Evolutionary conservation across 2,329 filamentous ascomycete genomes (phyloP).

Genomic region (Pyrenochaeta sp.): DNA sequence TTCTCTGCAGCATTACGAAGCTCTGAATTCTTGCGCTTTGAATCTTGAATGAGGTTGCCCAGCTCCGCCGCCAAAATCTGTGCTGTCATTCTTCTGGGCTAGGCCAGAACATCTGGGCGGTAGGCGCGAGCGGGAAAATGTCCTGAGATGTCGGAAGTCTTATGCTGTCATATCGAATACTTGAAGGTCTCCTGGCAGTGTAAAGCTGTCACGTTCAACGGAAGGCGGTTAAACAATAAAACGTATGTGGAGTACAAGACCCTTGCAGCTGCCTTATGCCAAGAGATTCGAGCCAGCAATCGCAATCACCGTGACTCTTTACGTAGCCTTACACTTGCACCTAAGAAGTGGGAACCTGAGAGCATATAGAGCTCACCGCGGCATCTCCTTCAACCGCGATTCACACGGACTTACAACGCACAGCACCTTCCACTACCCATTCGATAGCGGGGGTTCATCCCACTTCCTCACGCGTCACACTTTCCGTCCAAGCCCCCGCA

Average conservation of each 20-base stretch:
- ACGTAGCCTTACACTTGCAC: slow-evolving; percentile 13
- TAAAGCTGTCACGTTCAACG: slow-evolving; percentile 24
- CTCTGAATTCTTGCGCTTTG: slow-evolving; percentile 92
- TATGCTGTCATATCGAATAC: slow-evolving; percentile 24
- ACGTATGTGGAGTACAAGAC: slow-evolving; percentile 16
- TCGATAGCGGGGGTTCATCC: slow-evolving; percentile 46
- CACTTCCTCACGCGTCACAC: slow-evolving; percentile 34
- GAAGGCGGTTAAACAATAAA: slow-evolving; percentile 27
- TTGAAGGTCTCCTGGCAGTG: slow-evolving; percentile 10
- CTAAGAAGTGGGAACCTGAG: background rate
- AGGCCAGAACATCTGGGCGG: slow-evolving; percentile 32
- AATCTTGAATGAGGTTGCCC: slow-evolving; percentile 90
- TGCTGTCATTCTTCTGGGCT: slow-evolving; percentile 75
- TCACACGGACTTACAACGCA: slow-evolving; percentile 6
- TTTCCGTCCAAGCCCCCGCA: slow-evolving; percentile 9
- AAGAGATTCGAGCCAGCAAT: slow-evolving; percentile 17
- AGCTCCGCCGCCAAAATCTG: slow-evolving; percentile 90
- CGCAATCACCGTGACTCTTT: slow-evolving; percentile 14
- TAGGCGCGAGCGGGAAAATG: slow-evolving; percentile 18
- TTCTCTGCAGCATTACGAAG: slow-evolving; percentile 92
- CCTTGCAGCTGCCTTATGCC: slow-evolving; percentile 19
- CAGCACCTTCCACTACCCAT: slow-evolving; percentile 12
- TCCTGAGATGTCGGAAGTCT: slow-evolving; percentile 3
- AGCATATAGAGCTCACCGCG: slow-evolving; percentile 1
- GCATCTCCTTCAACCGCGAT: background rate